A percentile compares a stretch with the other conserved stretches of the same genome.
phyloP scores from a whole-genome alignment of 441 rosid species.

The Corymbia calophylla region DNA sequence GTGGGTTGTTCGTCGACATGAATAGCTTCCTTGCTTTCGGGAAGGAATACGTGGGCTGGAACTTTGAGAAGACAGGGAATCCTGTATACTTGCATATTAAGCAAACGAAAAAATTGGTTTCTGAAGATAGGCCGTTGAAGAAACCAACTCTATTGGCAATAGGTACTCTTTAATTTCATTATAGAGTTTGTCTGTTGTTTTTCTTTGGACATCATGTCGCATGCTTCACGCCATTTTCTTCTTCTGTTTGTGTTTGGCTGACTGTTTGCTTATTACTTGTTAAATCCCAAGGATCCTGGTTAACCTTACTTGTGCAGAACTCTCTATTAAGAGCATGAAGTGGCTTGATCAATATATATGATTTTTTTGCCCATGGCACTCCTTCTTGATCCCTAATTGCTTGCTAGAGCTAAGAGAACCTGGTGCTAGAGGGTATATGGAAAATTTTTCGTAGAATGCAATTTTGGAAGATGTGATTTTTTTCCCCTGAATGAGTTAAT shows the following conservation, averaged over 20 bases:
- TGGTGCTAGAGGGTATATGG: neutral
- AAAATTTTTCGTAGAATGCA: neutral
- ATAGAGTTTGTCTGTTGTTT: neutral
- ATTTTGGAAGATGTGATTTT: neutral
- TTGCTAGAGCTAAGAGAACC: neutral
- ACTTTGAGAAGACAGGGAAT: conserved; percentile 80
- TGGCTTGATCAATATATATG: too few relatives aligned
- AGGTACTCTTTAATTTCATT: conserved; percentile 31
- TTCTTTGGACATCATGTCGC: neutral
- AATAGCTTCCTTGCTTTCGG: conserved; percentile 91
- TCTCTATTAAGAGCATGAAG: too few relatives aligned
- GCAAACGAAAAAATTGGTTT: conserved; percentile 53
- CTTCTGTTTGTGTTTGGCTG: neutral
- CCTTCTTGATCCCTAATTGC: neutral
- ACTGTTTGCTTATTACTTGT: neutral
- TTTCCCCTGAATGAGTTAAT: neutral
- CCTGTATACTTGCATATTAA: conserved; percentile 83
- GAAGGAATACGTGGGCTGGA: conserved; percentile 77
- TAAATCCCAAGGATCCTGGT: neutral
- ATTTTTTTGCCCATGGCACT: neutral
- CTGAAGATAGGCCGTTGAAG: conserved; percentile 86
- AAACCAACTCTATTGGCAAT: conserved; percentile 89
- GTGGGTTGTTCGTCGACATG: conserved; percentile 87
- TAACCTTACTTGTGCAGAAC: too few relatives aligned
- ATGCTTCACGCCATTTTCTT: neutral